Evolutionary conservation across 1,139 yeast species (phyloP), one percentile per base, ranked within the genome.

Genomic region (Suhomyces guaymorum): DNA sequence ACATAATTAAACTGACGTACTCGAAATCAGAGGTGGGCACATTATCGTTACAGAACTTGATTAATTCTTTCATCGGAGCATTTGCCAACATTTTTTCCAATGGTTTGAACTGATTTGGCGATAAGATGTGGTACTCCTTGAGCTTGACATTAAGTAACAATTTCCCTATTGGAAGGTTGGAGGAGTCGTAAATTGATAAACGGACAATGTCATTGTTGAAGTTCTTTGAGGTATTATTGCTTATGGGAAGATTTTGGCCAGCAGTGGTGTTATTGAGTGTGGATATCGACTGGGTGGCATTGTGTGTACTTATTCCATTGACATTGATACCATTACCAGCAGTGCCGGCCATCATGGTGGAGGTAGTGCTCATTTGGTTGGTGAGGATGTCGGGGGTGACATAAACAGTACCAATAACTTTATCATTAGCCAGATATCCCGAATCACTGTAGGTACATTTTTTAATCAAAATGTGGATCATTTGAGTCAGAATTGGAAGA

Each of bases 1-100:
- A 54, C 43, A 82, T 61, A 30, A 80, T 71, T 28, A 66, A 57
- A 37, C 87, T 70, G 23, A 70, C 69, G 28, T 67, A 65, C 44
- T 79, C 86, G 39, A 81, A 63, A 30, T 75, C 79, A 2, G 70
- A 61, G 0, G 75, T 58, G 1, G 71, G 57, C 3, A 69, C 66
- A 27, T 61, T 60, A 9, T 59, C 59, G 41, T 68, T 71, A 40
- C 80, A 61, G 44, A 70, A 76, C 21, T 61, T 62, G 25, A 78
- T 64, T 19, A 80, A 52, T 28, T 73, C 74, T 36, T 68, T 66
- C 63, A 78, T 67, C 7, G 78, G 75, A 19, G 76, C 70, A 51
- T 70, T 74, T 26, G 58, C 51, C 30, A 78, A 66, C 77, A 75
- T 76, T 36, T 63, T 75, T 52, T 82, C 89, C 37, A 88, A 63